A percentile compares a stretch with the other conserved stretches of the same genome.
Conservation (phyloP, 192 early-diverging fungal genomes). For the Rhizophagus prolifer region DNA sequence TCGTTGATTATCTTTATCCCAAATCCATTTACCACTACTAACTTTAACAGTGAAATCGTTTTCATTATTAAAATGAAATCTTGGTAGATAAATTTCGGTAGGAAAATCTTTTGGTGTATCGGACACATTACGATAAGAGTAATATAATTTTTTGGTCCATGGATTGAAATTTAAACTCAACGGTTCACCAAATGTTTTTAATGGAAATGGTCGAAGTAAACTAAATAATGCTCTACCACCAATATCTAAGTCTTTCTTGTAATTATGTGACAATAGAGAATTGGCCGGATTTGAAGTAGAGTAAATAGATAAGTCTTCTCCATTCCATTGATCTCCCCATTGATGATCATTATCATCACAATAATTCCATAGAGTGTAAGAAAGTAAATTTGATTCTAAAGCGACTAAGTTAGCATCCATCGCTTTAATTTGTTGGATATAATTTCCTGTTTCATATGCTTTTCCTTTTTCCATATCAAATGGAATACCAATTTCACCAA, state of each 20-base stretch:
- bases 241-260: slow-evolving; percentile 37
- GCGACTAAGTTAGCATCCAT: slow-evolving; percentile 72
- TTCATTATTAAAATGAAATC: slow-evolving; percentile 41
- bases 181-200: slow-evolving; percentile 38
- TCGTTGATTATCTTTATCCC: slow-evolving; percentile 33
- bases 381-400: slow-evolving; percentile 70
- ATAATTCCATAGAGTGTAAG: slow-evolving; percentile 90
- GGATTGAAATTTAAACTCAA: slow-evolving; percentile 37
- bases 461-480: slow-evolving; percentile 78
- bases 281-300: slow-evolving; percentile 39
- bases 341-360: slow-evolving; percentile 74
- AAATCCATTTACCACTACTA: slow-evolving; percentile 34
- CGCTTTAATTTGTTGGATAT: slow-evolving; percentile 69
- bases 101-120: slow-evolving; percentile 21
- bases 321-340: slow-evolving; percentile 84
- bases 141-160: slow-evolving; percentile 38
- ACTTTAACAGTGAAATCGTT: slow-evolving; percentile 37
- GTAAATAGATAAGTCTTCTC: slow-evolving; percentile 79
- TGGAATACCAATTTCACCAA: slow-evolving; percentile 83
- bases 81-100: slow-evolving; percentile 52
- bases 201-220: slow-evolving; percentile 41
- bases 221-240: slow-evolving; percentile 36
- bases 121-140: slow-evolving; percentile 25
- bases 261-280: slow-evolving; percentile 45
- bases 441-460: slow-evolving; percentile 73